Evolutionary conservation across 2,329 filamentous ascomycete species (phyloP), one percentile per base, ranked within the genome.

Genomic region (Fusarium cicatricum): DNA sequence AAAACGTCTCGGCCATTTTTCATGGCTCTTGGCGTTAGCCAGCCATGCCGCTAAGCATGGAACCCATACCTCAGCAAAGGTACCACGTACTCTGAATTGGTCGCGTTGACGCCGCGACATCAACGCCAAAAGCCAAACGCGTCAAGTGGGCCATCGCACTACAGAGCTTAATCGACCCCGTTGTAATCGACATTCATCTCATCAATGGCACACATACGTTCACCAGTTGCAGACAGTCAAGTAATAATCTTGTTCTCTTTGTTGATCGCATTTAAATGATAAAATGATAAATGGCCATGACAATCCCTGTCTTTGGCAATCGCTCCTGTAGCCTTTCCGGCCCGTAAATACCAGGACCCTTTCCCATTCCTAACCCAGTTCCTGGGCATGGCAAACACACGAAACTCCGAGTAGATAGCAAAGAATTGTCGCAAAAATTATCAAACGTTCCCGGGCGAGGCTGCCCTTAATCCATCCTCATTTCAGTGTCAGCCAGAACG

Each of bases 401-500:
- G 59, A 49, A 62, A 68, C 65, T 62, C 63, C 63, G 41, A 42
- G 36, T 56, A 55, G 37, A 60, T 59, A 64, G 53, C 57, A 55
- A 45, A 50, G 51, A 15, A 58, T 49, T 49, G 48, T 34, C 31
- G 11, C 16, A 21, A 42, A 40, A 7, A 46, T n/a, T 47, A 34
- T 12, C 48, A 36, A 31, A 56, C 12, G 51, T 51, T 62, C 53
- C 51, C 49, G 45, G 54, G 38, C 32, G 31, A 60, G 36, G 11
- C 15, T 39, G 9, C 15, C 28, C 36, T 47, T 65, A 71, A 46
- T 71, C 69, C 59, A 73, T 65, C 17, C 29, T 67, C 72, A 74
- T 72, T 26, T 73, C 70, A 40, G 64, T 68, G 39, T 74, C 71
- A 26, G 41, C 46, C n/a, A 41, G 33, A 5, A 45, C 21, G 14